Evolutionary conservation across 2,329 filamentous ascomycete species (phyloP).

Genomic region (Ascochyta koolunga): DNA sequence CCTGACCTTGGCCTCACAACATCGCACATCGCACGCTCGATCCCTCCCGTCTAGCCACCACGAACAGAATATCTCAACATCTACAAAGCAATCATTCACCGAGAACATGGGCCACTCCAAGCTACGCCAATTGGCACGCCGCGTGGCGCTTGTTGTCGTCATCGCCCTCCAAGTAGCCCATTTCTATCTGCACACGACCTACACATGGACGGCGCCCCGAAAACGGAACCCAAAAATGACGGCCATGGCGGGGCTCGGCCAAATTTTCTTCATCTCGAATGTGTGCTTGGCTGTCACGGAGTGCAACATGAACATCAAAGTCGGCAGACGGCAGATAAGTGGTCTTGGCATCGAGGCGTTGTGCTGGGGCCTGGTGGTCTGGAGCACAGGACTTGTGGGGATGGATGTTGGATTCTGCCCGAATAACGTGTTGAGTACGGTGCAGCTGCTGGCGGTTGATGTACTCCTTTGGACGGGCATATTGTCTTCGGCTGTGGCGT

Average conservation of each 20-base stretch:
- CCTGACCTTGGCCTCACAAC: neutral
- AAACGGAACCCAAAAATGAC: neutral
- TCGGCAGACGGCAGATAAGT: neutral
- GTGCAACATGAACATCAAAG: neutral
- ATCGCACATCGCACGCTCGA: no score
- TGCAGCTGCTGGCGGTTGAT: neutral
- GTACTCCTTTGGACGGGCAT: neutral
- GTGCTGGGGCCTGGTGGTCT: neutral
- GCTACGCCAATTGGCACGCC: neutral
- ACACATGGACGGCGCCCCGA: neutral
- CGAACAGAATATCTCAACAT: neutral
- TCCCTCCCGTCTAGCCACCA: neutral
- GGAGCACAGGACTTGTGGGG: neutral
- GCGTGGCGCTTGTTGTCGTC: neutral
- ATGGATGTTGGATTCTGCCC: neutral
- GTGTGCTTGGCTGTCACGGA: neutral
- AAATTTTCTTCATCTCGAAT: neutral
- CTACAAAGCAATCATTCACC: neutral
- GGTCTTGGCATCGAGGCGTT: neutral
- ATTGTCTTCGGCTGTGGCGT: neutral
- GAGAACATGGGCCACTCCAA: neutral
- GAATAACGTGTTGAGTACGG: neutral
- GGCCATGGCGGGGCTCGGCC: neutral
- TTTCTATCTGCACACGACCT: neutral
- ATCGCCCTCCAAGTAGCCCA: neutral